These are phyloP conservation scores for Cicer pinnatifidum DNA, from an alignment of 306 rosid genomes.

Conservation along the genomic window DNA sequence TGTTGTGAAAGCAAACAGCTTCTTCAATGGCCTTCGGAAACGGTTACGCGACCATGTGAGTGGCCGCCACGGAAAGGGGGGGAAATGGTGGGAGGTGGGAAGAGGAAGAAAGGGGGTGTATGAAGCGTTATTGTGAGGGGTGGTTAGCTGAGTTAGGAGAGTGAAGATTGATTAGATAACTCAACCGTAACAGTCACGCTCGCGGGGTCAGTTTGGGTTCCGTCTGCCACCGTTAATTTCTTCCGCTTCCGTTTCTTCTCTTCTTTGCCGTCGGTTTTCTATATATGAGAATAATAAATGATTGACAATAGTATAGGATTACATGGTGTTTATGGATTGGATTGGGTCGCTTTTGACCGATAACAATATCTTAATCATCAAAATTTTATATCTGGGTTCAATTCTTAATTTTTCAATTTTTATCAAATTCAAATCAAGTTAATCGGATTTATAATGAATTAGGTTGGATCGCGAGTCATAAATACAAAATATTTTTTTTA, in stretches of 20 bases:
- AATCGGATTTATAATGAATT: too few relatives aligned
- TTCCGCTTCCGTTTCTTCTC: conserved; percentile 38
- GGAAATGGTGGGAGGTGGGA: background rate
- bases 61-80: background rate
- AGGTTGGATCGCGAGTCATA: too few relatives aligned
- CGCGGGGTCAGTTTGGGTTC: conserved; percentile 4
- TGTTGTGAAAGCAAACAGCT: conserved; percentile 51
- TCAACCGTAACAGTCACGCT: conserved; percentile 28
- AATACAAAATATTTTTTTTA: too few relatives aligned
- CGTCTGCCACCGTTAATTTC: conserved; percentile 35
- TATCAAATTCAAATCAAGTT: too few relatives aligned
- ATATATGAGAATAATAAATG: too few relatives aligned
- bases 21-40: conserved; percentile 45
- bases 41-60: conserved; percentile 52
- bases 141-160: background rate
- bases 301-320: too few relatives aligned
- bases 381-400: too few relatives aligned
- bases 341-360: too few relatives aligned
- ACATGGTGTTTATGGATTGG: too few relatives aligned
- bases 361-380: too few relatives aligned
- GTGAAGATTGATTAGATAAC: conserved; percentile 2
- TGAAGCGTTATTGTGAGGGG: background rate
- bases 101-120: background rate
- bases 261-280: background rate
- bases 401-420: too few relatives aligned